Conservation (phyloP, 2,329 filamentous ascomycete species). For the Lithohypha guttulata region DNA sequence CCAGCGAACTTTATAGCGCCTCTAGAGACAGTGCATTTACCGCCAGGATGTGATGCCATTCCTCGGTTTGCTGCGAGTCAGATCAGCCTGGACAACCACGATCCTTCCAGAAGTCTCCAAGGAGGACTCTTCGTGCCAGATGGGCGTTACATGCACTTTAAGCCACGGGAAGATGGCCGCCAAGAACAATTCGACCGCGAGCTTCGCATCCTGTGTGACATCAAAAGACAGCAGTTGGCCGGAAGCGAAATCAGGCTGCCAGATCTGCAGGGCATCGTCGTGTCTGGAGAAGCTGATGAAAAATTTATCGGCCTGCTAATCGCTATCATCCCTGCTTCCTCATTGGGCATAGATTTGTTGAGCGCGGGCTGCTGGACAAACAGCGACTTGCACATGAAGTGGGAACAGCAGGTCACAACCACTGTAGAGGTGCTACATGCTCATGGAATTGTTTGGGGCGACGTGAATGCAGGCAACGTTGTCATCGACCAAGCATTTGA, state of each 20-base stretch:
- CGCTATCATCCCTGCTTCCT: constrained; percentile 1
- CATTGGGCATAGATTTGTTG: constrained; percentile 1
- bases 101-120: background rate
- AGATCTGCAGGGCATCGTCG: background rate
- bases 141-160: background rate
- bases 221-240: constrained; percentile 1
- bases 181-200: constrained; percentile 1
- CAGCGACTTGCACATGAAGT: constrained; percentile 3
- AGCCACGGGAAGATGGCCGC: background rate
- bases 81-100: background rate
- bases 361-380: background rate
- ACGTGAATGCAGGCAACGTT: constrained; percentile 10
- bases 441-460: constrained; percentile 9
- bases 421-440: constrained; percentile 7
- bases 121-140: background rate
- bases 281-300: background rate
- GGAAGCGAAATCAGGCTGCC: background rate
- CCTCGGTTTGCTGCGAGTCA: background rate
- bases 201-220: background rate
- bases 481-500: constrained; percentile 8
- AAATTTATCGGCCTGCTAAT: constrained; percentile 2
- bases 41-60: background rate
- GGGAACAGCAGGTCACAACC: constrained; percentile 8
- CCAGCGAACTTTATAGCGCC: background rate
- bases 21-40: background rate